These are phyloP conservation scores for Aspergillus ochraceoroseus DNA, from an alignment of 2,329 filamentous ascomycete species.

Conservation along the genomic window DNA sequence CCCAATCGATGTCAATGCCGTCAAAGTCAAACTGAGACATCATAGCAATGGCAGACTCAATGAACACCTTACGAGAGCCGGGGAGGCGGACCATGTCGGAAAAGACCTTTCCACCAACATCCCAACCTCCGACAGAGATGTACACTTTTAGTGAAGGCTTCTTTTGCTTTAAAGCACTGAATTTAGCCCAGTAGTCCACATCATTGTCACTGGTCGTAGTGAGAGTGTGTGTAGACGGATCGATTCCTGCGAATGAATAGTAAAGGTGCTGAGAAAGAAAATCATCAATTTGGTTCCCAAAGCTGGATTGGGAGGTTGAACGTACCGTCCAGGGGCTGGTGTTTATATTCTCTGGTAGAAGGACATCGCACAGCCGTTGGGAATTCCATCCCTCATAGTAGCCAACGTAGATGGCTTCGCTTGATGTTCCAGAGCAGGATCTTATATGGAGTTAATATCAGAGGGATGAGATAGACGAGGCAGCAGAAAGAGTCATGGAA, in stretches of 20 bases:
- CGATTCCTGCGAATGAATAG: constrained; percentile 12
- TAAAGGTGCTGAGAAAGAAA: constrained; percentile 10
- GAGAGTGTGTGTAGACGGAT: constrained; percentile 1
- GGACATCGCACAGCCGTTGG: constrained; percentile 7
- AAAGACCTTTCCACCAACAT: constrained; percentile 13
- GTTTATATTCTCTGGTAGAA: constrained; percentile 13
- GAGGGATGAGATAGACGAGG: not conserved
- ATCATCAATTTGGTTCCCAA: not conserved
- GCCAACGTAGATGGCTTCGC: constrained; percentile 11
- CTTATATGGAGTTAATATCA: constrained; percentile 10
- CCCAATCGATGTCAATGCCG: constrained; percentile 24
- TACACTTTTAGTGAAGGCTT: constrained; percentile 16
- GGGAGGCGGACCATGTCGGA: constrained; percentile 14
- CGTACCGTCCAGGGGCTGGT: constrained; percentile 14
- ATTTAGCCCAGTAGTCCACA: constrained; percentile 1
- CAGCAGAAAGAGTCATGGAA: not conserved
- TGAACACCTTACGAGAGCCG: constrained; percentile 12
- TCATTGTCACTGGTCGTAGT: constrained; percentile 7
- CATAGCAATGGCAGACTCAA: constrained; percentile 10
- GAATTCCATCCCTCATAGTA: constrained; percentile 19
- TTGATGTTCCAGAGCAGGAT: too few species aligned
- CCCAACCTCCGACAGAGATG: constrained; percentile 21
- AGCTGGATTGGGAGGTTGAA: not conserved
- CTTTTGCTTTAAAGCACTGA: constrained; percentile 13
- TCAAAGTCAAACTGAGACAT: constrained; percentile 21